phyloP scores from a whole-genome alignment of 2,329 filamentous ascomycete species.

The Capronia americana region DNA sequence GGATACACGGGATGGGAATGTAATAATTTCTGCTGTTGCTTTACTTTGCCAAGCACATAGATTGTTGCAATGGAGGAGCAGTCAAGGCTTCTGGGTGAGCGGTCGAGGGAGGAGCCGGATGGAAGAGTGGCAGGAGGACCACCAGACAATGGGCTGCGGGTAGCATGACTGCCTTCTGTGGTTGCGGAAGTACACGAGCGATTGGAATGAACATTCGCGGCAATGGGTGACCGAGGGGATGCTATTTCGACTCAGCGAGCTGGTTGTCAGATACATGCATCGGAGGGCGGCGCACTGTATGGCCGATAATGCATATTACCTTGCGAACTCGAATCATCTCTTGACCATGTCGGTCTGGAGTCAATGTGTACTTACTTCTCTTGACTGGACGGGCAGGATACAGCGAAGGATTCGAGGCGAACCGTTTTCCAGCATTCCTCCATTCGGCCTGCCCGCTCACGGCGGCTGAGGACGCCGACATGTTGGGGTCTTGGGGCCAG shows the following conservation, averaged over 20 bases:
- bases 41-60: conserved; percentile 5
- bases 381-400: neutral
- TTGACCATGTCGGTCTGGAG: neutral
- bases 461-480: conserved; percentile 16
- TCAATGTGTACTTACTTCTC: neutral
- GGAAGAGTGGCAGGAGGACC: neutral
- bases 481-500: conserved; percentile 18
- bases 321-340: neutral
- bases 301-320: conserved; percentile 13
- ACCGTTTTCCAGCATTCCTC: neutral
- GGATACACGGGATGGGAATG: conserved; percentile 20
- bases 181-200: conserved; percentile 1
- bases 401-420: conserved; percentile 14
- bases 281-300: conserved; percentile 16
- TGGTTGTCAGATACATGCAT: conserved; percentile 7
- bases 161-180: neutral
- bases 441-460: neutral
- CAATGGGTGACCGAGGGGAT: neutral
- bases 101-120: neutral
- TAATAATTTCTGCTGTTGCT: conserved; percentile 12
- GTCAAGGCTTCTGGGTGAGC: neutral
- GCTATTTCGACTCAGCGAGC: conserved; percentile 7
- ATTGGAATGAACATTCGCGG: neutral
- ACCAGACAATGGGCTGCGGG: neutral
- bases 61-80: neutral